Conservation (phyloP, 2,329 filamentous ascomycete species). For the Fusarium piperis region DNA sequence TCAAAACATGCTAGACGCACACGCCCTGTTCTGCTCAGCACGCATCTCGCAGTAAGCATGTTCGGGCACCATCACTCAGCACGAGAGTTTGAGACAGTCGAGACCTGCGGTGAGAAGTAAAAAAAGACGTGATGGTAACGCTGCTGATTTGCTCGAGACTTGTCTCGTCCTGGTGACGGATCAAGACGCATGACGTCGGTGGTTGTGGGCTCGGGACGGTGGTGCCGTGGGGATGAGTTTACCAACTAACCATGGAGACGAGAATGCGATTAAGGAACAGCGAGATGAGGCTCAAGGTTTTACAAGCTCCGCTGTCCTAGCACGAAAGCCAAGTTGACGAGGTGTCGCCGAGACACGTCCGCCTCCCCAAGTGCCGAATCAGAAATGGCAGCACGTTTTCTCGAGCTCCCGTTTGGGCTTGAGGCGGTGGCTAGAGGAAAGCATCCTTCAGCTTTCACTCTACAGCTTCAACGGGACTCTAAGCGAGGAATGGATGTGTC, state of each 20-base stretch:
- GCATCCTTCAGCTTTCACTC: neutral
- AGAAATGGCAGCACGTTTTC: neutral
- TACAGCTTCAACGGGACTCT: neutral
- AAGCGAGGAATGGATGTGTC: neutral
- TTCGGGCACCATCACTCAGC: slow-evolving; percentile 13
- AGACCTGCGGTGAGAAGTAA: slow-evolving; percentile 17
- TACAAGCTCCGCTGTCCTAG: neutral
- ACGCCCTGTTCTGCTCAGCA: slow-evolving; percentile 4
- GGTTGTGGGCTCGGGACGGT: slow-evolving; percentile 12
- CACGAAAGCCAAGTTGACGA: neutral
- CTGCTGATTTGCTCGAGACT: neutral
- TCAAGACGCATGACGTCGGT: slow-evolving; percentile 32
- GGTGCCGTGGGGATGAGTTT: slow-evolving; percentile 9
- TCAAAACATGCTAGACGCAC: slow-evolving; percentile 2
- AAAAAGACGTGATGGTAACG: slow-evolving; percentile 4
- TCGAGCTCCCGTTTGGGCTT: neutral
- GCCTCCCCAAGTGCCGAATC: neutral
- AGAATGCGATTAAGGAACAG: slow-evolving; percentile 16
- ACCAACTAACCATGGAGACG: neutral
- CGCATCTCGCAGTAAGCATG: neutral
- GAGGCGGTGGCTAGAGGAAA: neutral
- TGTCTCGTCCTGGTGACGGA: slow-evolving; percentile 5
- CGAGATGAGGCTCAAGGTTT: neutral
- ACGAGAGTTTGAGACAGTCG: slow-evolving; percentile 20
- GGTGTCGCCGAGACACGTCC: slow-evolving; percentile 2